phyloP scores from a whole-genome alignment of 495 filamentous ascomycete genomes.

The Penicillium verhagenii region DNA sequence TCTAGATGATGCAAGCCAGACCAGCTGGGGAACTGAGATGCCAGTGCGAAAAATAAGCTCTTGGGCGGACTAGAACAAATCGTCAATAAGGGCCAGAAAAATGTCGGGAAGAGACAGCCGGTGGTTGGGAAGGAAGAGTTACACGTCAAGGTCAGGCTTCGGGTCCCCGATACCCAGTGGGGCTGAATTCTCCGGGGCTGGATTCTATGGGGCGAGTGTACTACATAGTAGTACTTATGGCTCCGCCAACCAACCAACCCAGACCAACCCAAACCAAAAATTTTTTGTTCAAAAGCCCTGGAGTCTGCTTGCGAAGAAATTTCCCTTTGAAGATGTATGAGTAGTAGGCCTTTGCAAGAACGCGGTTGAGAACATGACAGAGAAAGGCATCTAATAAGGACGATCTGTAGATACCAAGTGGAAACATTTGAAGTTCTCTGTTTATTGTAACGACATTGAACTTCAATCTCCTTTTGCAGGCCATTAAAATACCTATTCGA shows the following conservation, averaged over 20 bases:
- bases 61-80: neutral
- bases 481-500: too few relatives aligned
- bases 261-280: too few relatives aligned
- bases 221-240: neutral
- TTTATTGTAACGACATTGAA: too few relatives aligned
- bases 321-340: too few relatives aligned
- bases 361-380: too few relatives aligned
- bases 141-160: conserved; percentile 14
- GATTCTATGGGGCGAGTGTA: conserved; percentile 3
- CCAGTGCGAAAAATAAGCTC: neutral
- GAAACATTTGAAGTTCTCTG: too few relatives aligned
- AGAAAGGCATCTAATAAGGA: too few relatives aligned
- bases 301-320: too few relatives aligned
- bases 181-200: conserved; percentile 9
- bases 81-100: neutral
- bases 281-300: too few relatives aligned
- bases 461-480: too few relatives aligned
- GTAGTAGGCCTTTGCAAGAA: too few relatives aligned
- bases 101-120: conserved; percentile 4
- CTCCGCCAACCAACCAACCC: neutral
- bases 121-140: conserved; percentile 10
- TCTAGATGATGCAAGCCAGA: neutral
- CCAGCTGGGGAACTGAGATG: neutral
- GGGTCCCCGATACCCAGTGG: conserved; percentile 11
- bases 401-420: too few relatives aligned